Conservation (phyloP, 129 eudicot genomes). For the Chrysanthemum lavandulifolium region DNA sequence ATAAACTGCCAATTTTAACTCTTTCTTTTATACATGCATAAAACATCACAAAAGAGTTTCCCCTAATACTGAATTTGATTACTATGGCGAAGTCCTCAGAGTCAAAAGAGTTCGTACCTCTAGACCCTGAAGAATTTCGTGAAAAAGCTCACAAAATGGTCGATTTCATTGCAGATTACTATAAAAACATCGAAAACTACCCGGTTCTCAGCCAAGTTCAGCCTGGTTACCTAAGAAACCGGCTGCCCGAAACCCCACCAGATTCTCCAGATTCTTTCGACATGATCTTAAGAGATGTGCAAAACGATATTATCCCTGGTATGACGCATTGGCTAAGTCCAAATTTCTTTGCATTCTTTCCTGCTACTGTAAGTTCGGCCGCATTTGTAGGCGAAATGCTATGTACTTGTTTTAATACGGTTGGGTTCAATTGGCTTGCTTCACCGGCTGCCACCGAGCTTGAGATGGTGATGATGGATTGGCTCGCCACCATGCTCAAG, state of each 20-base stretch:
- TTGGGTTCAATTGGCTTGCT: constrained; percentile 48
- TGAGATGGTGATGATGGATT: constrained; percentile 47
- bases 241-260: constrained; percentile 37
- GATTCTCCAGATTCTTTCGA: constrained; percentile 37
- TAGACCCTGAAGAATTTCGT: constrained; percentile 40
- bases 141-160: constrained; percentile 38
- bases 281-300: constrained; percentile 27
- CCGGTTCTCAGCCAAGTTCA: constrained; percentile 39
- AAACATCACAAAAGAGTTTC: too few relatives aligned
- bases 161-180: constrained; percentile 38
- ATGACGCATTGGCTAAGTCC: constrained; percentile 55
- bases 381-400: constrained; percentile 53
- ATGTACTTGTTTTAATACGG: constrained; percentile 40
- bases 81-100: neutral
- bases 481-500: constrained; percentile 44
- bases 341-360: constrained; percentile 46
- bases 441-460: constrained; percentile 57
- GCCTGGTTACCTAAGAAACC: constrained; percentile 38
- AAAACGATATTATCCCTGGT: constrained; percentile 38
- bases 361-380: constrained; percentile 41
- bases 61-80: neutral
- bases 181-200: constrained; percentile 31
- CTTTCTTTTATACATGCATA: too few relatives aligned
- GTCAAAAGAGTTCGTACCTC: constrained; percentile 30
- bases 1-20: too few relatives aligned